Conservation (phyloP, 805 yeast species). For the Starmerella apicola region DNA sequence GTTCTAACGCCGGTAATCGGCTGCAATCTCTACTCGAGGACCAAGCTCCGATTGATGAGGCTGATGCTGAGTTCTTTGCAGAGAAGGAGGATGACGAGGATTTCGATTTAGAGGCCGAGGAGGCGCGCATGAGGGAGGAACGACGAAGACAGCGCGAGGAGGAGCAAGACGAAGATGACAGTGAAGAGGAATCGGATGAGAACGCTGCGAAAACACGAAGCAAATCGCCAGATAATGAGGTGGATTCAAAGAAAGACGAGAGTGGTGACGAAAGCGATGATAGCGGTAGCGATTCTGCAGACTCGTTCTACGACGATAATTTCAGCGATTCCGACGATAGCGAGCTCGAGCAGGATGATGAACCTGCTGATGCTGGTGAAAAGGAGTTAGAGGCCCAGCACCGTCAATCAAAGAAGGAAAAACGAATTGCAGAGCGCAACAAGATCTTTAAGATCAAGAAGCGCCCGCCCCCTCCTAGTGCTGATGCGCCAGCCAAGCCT, state of each 20-base stretch:
- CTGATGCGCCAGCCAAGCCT: slow-evolving; percentile 4
- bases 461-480: slow-evolving; percentile 25
- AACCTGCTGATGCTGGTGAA: slow-evolving; percentile 58
- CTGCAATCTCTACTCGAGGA: slow-evolving; percentile 59
- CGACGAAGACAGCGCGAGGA: slow-evolving; percentile 1
- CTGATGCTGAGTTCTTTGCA: slow-evolving; percentile 51
- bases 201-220: no score
- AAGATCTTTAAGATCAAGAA: slow-evolving; percentile 28
- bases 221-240: slow-evolving; percentile 3
- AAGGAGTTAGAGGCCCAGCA: slow-evolving; percentile 40
- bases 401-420: slow-evolving; percentile 23
- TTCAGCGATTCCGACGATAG: slow-evolving; percentile 33
- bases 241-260: slow-evolving; percentile 4
- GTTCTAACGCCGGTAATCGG: slow-evolving; percentile 85
- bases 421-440: slow-evolving; percentile 24
- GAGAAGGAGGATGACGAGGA: slow-evolving; percentile 35
- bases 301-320: slow-evolving; percentile 18
- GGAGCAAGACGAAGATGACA: slow-evolving; percentile 1
- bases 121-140: slow-evolving; percentile 8
- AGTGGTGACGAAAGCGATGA: slow-evolving; percentile 20
- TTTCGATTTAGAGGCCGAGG: slow-evolving; percentile 25
- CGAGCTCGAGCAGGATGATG: slow-evolving; percentile 35
- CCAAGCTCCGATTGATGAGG: slow-evolving; percentile 48
- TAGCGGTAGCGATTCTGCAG: slow-evolving; percentile 20
- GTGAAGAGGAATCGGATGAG: background rate